Evolutionary conservation across 2,329 filamentous ascomycete genomes (phyloP).

Genomic region (Coleophoma cylindrospora): DNA sequence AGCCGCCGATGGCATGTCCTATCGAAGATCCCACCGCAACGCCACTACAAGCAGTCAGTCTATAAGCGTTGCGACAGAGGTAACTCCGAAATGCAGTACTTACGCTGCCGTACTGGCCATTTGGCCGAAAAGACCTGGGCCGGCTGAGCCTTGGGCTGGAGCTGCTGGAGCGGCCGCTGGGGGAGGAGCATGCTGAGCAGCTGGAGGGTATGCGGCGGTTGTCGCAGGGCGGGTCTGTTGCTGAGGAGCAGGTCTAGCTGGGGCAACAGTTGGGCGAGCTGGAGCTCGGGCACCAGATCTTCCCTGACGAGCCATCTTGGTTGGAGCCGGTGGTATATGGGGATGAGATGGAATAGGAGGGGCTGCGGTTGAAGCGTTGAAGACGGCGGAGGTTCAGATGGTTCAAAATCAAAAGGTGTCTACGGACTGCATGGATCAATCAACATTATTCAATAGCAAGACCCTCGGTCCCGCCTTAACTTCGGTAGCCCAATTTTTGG

Average conservation of each 20-base stretch:
- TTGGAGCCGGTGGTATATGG: too few species aligned
- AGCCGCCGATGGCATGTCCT: conserved; percentile 87
- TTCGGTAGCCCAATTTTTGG: too few species aligned
- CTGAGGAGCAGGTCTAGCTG: conserved; percentile 46
- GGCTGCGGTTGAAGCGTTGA: too few species aligned
- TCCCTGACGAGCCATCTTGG: conserved; percentile 70
- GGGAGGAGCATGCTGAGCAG: conserved; percentile 39
- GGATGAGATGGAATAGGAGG: too few species aligned
- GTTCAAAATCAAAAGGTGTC: background rate
- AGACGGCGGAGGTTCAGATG: conserved; percentile 1
- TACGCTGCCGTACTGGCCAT: conserved; percentile 98
- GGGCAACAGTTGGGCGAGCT: conserved; percentile 59
- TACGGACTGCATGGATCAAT: too few species aligned
- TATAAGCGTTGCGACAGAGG: background rate
- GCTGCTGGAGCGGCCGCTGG: conserved; percentile 41
- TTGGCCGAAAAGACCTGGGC: conserved; percentile 87
- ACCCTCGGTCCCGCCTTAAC: too few species aligned
- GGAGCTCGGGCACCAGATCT: conserved; percentile 60
- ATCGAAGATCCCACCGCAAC: conserved; percentile 94
- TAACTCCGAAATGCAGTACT: conserved; percentile 34
- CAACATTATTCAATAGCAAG: too few species aligned
- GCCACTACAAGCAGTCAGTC: conserved; percentile 56
- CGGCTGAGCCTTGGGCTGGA: conserved; percentile 43
- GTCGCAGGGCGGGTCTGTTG: conserved; percentile 67
- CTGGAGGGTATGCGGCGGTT: conserved; percentile 51